phyloP scores from a whole-genome alignment of 306 rosid genomes.

The Prunus fruticosa region DNA sequence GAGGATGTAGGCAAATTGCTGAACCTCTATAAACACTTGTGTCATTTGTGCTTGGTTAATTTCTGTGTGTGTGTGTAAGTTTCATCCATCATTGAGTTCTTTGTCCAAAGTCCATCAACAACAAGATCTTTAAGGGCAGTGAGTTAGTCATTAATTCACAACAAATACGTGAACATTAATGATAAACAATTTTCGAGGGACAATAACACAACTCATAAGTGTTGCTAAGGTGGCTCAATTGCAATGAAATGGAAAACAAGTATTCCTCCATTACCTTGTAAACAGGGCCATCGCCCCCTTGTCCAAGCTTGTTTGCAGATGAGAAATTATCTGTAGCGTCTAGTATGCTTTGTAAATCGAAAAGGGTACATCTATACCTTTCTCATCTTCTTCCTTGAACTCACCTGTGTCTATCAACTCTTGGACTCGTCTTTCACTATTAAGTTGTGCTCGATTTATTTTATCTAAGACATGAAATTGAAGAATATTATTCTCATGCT shows the following conservation, averaged over 20 bases:
- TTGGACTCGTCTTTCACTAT: constrained; percentile 24
- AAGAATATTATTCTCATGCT: too few relatives aligned
- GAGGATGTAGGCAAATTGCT: too few relatives aligned
- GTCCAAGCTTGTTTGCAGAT: constrained; percentile 55
- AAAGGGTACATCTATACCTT: constrained; percentile 56
- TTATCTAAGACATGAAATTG: background rate
- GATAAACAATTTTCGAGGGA: background rate
- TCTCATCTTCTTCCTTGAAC: constrained; percentile 34
- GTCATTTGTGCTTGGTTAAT: too few relatives aligned
- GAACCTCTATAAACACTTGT: too few relatives aligned
- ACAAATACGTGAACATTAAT: constrained; percentile 13
- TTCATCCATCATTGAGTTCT: too few relatives aligned
- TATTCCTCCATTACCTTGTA: constrained; percentile 40
- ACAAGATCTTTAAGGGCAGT: too few relatives aligned
- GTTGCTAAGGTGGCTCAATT: background rate
- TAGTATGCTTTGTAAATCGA: constrained; percentile 49
- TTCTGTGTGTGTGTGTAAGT: too few relatives aligned
- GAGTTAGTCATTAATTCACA: too few relatives aligned
- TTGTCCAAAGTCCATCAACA: too few relatives aligned
- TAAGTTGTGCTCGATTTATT: constrained; percentile 10
- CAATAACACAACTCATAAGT: too few relatives aligned
- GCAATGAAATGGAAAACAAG: background rate
- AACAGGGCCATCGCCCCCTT: constrained; percentile 68
- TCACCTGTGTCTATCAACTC: constrained; percentile 44
- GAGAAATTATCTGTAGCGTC: constrained; percentile 55